Percentiles rank a stretch among this genome's conserved stretches.
These are phyloP conservation scores for Capsicum pubescens DNA, from an alignment of 257 asterid species.

Conservation along the genomic window DNA sequence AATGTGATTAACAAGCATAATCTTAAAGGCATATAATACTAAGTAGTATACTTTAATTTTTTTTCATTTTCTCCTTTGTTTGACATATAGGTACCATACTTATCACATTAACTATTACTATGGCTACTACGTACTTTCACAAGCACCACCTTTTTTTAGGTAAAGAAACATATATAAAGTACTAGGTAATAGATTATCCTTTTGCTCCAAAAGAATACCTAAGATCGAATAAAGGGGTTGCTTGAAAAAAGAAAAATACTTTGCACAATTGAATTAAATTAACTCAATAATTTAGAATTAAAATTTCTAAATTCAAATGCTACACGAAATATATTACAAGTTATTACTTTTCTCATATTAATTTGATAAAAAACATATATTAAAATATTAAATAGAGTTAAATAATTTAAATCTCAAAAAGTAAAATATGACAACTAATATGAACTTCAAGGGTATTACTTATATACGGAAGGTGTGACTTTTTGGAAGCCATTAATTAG, in stretches of 20 bases:
- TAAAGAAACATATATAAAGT: neutral
- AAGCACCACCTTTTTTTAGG: neutral
- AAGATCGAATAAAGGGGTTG: constrained; percentile 1
- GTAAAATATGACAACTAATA: neutral
- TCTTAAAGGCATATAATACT: neutral
- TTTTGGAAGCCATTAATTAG: neutral
- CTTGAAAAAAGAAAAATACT: neutral
- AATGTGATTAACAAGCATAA: neutral
- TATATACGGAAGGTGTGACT: neutral
- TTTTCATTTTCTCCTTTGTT: neutral
- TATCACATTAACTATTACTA: neutral
- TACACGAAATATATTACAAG: neutral
- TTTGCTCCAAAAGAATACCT: neutral
- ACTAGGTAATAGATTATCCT: neutral
- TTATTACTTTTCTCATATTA: neutral
- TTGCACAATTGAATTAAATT: neutral
- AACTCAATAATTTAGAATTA: neutral
- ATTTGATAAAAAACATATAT: neutral
- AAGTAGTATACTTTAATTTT: too few species aligned
- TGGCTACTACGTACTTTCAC: neutral
- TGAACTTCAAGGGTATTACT: neutral
- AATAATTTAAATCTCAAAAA: neutral
- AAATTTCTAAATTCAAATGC: neutral
- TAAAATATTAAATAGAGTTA: neutral
- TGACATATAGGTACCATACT: neutral